These are phyloP conservation scores for Penicillium sp. DNA, from an alignment of 2,329 filamentous ascomycete species.

Conservation along the genomic window DNA sequence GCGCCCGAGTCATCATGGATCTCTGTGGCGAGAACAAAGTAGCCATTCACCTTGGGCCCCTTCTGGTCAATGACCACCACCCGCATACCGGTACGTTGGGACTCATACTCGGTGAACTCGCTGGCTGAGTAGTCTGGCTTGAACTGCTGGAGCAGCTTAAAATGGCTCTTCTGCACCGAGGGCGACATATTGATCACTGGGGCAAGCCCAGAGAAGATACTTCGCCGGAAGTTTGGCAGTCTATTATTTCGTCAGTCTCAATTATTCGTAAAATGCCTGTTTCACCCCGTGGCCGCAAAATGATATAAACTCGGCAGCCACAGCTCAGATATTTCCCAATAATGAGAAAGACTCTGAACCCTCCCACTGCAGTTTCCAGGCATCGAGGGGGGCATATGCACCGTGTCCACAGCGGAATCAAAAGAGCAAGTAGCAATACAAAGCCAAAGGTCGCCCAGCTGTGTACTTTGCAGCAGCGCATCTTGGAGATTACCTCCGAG, in stretches of 20 bases:
- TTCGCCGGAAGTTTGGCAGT: constrained; percentile 22
- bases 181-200: constrained; percentile 57
- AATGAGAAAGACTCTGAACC: neutral
- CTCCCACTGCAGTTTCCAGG: neutral
- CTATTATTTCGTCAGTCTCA: constrained; percentile 26
- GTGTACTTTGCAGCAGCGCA: constrained; percentile 9
- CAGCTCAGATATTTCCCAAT: constrained; percentile 4
- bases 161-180: constrained; percentile 57
- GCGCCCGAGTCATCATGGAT: constrained; percentile 97
- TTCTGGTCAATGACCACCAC: constrained; percentile 88
- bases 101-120: constrained; percentile 92
- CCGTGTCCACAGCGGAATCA: constrained; percentile 13
- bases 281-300: neutral
- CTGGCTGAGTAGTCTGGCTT: constrained; percentile 86
- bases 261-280: neutral
- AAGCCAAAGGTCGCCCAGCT: constrained; percentile 4
- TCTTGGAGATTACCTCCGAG: constrained; percentile 7
- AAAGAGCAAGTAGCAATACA: neutral
- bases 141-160: constrained; percentile 84
- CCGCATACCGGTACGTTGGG: constrained; percentile 89
- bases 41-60: constrained; percentile 92
- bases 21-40: constrained; percentile 94
- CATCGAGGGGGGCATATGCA: constrained; percentile 14
- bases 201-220: constrained; percentile 22
- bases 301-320: neutral